Percentiles rank a stretch among this genome's conserved stretches.
These are phyloP conservation scores for Lactifluus subvellereus DNA, from an alignment of 768 basidiomycete species.

Conservation along the genomic window DNA sequence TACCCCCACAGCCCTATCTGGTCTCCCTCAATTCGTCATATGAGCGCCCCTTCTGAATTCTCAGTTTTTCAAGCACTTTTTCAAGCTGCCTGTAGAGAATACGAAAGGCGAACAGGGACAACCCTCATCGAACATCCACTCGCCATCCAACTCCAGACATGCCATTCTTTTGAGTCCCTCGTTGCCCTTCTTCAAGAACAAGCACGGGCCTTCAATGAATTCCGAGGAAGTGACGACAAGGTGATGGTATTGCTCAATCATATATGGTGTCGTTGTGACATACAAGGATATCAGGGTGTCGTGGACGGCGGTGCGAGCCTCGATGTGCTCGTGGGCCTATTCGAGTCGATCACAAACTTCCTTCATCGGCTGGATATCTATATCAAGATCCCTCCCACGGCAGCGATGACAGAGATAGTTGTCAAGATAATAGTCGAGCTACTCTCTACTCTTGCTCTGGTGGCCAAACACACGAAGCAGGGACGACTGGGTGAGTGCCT, in stretches of 20 bases:
- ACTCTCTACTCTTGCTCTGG: neutral
- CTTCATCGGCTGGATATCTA: neutral
- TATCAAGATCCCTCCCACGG: neutral
- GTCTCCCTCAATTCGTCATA: neutral
- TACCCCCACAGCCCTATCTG: neutral
- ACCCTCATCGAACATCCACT: neutral
- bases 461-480: neutral
- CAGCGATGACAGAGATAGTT: neutral
- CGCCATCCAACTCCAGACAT: neutral
- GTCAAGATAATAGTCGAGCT: neutral
- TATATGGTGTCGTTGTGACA: neutral
- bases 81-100: neutral
- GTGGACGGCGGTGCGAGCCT: neutral
- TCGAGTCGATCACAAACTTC: neutral
- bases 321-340: neutral
- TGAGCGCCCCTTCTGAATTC: neutral
- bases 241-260: neutral
- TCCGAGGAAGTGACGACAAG: neutral
- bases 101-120: neutral
- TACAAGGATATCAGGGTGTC: neutral
- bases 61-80: neutral
- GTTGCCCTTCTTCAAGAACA: neutral
- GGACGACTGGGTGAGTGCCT: neutral
- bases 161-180: neutral
- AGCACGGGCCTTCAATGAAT: neutral